Percentiles rank a stretch among this genome's conserved stretches.
phyloP scores from a whole-genome alignment of 176 grass and related monocot genomes.

The Panicum miliaceum region DNA sequence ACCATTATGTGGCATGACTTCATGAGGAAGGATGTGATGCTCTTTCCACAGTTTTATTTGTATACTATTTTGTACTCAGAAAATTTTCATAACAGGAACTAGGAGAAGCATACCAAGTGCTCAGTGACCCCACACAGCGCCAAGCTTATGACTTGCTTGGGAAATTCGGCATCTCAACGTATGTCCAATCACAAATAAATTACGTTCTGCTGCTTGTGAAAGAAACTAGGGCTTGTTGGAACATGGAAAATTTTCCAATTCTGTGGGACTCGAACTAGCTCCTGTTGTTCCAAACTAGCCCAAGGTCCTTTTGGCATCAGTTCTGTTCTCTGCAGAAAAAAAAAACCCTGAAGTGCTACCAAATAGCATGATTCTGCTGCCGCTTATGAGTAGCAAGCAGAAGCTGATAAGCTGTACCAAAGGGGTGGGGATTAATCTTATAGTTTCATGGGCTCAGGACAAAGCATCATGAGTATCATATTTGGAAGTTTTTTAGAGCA shows the following conservation, averaged over 20 bases:
- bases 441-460: neutral
- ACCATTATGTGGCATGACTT: neutral
- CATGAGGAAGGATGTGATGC: conserved; percentile 10
- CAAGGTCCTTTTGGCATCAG: neutral
- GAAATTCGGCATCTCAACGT: conserved; percentile 97
- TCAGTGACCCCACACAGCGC: conserved; percentile 84
- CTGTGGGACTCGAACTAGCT: neutral
- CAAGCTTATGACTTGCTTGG: conserved; percentile 80
- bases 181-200: conserved; percentile 40
- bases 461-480: conserved; percentile 15
- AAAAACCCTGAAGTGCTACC: neutral
- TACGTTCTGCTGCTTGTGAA: neutral
- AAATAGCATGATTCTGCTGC: neutral
- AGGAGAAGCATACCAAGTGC: conserved; percentile 96
- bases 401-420: neutral
- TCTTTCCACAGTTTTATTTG: conserved; percentile 30
- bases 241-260: neutral
- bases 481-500: conserved; percentile 14
- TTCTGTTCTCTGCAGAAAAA: neutral
- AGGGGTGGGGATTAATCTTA: neutral
- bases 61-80: conserved; percentile 19
- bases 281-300: conserved; percentile 10
- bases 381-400: neutral
- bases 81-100: conserved; percentile 65
- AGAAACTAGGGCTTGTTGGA: neutral